A percentile compares a stretch with the other conserved stretches of the same genome.
phyloP scores from a whole-genome alignment of 169 alveolate genomes.

The Plasmodium blacklocki region DNA sequence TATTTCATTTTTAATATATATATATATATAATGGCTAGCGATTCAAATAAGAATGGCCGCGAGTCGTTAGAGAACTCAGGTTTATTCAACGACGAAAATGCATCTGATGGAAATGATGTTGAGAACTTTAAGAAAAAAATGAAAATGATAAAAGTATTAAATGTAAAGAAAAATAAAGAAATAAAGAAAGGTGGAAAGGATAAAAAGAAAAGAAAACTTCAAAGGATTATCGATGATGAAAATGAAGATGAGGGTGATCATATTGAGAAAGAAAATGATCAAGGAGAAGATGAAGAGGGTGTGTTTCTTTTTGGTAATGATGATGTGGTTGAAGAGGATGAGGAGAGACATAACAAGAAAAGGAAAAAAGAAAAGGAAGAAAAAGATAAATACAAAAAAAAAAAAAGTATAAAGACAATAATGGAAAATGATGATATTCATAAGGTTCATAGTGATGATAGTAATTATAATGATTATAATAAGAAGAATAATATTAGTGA shows the following conservation, averaged over 20 bases:
- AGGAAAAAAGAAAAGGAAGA: slow-evolving; percentile 11
- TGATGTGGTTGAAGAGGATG: slow-evolving; percentile 6
- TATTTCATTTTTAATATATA: not conserved
- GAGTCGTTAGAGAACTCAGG: slow-evolving; percentile 3
- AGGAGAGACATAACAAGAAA: not conserved
- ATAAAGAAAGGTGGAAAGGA: slow-evolving; percentile 15
- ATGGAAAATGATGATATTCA: not conserved
- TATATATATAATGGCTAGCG: slow-evolving; percentile 13
- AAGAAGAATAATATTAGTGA: not conserved
- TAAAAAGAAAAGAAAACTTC: not conserved
- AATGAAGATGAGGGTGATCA: slow-evolving; percentile 7
- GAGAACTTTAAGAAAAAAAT: slow-evolving; percentile 25
- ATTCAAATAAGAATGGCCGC: slow-evolving; percentile 1
- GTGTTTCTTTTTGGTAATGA: not conserved
- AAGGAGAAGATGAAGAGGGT: not conserved
- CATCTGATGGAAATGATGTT: not conserved
- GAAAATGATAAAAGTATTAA: not conserved
- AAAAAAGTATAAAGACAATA: not conserved
- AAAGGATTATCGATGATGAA: not conserved
- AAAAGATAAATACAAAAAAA: not conserved
- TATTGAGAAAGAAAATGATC: not conserved
- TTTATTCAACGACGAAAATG: slow-evolving; percentile 18
- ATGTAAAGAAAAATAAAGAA: slow-evolving; percentile 23
- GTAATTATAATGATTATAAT: not conserved
- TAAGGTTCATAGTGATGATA: slow-evolving; percentile 18